phyloP scores from a whole-genome alignment of 2,329 filamentous ascomycete species.

The Venturia nashicola region DNA sequence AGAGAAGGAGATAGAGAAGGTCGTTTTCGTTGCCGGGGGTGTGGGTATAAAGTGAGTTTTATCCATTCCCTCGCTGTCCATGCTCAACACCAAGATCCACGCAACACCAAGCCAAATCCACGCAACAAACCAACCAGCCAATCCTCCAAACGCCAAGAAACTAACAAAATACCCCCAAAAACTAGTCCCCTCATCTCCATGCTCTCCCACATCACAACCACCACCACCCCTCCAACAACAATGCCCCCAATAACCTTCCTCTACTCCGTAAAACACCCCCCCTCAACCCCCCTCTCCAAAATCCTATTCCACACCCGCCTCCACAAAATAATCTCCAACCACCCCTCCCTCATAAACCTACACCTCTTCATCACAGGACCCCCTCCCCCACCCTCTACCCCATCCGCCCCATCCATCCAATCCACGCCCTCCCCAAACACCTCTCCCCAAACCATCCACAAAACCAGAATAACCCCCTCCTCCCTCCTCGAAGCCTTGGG shows the following conservation, averaged over 20 bases:
- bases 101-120: neutral
- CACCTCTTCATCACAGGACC: slow-evolving; percentile 25
- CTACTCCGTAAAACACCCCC: neutral
- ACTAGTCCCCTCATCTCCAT: slow-evolving; percentile 63
- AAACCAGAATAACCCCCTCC: slow-evolving; percentile 16
- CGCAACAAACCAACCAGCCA: neutral
- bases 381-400: too few species aligned
- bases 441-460: neutral
- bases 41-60: slow-evolving; percentile 61
- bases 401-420: too few species aligned
- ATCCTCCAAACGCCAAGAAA: neutral
- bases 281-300: slow-evolving; percentile 14
- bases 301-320: slow-evolving; percentile 25
- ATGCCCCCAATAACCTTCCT: neutral
- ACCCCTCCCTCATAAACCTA: slow-evolving; percentile 11
- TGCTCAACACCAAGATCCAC: neutral
- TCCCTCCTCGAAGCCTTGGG: slow-evolving; percentile 30
- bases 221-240: neutral
- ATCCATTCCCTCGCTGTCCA: neutral
- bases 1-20: slow-evolving; percentile 34
- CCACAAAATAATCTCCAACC: slow-evolving; percentile 11
- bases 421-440: too few species aligned
- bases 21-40: slow-evolving; percentile 69
- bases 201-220: slow-evolving; percentile 22
- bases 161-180: neutral